Evolutionary conservation across 306 rosid species (phyloP).

Genomic region (Lagenaria siceraria): DNA sequence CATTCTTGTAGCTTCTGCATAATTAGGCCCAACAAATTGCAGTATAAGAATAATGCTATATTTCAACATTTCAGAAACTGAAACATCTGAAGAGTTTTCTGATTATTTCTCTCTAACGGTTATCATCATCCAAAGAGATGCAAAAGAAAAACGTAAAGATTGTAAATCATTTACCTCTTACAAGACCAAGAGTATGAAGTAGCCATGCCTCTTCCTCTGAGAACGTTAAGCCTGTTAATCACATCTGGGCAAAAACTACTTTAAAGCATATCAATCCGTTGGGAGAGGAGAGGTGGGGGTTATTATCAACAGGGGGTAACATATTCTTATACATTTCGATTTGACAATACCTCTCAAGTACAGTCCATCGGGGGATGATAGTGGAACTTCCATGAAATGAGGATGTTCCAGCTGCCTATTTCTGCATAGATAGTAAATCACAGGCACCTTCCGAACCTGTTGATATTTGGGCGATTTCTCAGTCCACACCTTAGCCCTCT

Average conservation of each 20-base stretch:
- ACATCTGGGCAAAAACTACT: constrained; percentile 46
- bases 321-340: background rate
- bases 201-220: constrained; percentile 94
- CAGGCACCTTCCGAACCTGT: constrained; percentile 68
- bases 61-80: background rate
- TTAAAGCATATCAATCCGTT: background rate
- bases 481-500: constrained; percentile 84
- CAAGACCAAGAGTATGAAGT: constrained; percentile 83
- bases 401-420: constrained; percentile 91
- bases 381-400: constrained; percentile 86
- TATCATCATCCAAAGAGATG: constrained; percentile 14
- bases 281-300: background rate
- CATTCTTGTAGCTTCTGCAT: constrained; percentile 77
- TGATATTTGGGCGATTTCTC: constrained; percentile 78
- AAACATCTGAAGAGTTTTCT: background rate
- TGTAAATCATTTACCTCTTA: constrained; percentile 41
- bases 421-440: constrained; percentile 72
- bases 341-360: constrained; percentile 52
- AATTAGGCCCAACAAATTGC: constrained; percentile 10
- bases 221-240: constrained; percentile 52
- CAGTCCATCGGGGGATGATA: constrained; percentile 60
- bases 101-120: background rate
- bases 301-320: background rate
- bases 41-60: background rate
- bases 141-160: background rate